phyloP scores from a whole-genome alignment of 306 rosid genomes.

The Trifolium fragiferum region DNA sequence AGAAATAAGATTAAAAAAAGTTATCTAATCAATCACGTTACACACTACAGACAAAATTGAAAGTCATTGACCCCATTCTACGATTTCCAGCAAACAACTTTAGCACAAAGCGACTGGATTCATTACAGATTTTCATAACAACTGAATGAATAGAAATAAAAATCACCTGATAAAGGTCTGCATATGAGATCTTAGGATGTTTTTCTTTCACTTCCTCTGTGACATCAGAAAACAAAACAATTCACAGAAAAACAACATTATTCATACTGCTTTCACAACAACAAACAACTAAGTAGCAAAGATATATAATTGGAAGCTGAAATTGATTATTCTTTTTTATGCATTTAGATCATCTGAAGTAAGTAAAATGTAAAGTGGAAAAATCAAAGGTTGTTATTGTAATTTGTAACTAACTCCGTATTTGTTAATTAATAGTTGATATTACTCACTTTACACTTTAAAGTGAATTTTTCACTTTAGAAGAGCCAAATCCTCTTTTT shows the following conservation, averaged over 20 bases:
- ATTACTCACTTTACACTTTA: too few relatives aligned
- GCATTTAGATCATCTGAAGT: too few relatives aligned
- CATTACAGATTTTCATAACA: constrained; percentile 12
- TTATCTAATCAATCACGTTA: not conserved
- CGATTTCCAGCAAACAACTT: constrained; percentile 13
- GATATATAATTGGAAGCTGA: constrained; percentile 4
- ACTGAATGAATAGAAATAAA: constrained; percentile 31
- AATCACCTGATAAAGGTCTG: constrained; percentile 94
- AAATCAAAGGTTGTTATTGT: too few relatives aligned
- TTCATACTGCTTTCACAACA: not conserved
- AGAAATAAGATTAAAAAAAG: not conserved
- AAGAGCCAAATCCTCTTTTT: too few relatives aligned
- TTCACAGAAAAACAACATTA: constrained; percentile 21
- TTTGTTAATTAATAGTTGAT: too few relatives aligned
- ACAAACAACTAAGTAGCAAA: not conserved
- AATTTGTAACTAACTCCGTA: too few relatives aligned
- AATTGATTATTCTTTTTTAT: not conserved
- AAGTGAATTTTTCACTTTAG: too few relatives aligned
- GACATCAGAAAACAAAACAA: constrained; percentile 49
- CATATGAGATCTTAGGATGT: constrained; percentile 74
- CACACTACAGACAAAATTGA: constrained; percentile 23
- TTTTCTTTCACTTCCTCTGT: constrained; percentile 88
- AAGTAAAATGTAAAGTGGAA: too few relatives aligned
- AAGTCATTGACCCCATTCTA: constrained; percentile 5
- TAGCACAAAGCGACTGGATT: constrained; percentile 15